Evolutionary conservation across 108 stramenopile species (phyloP), one percentile per base, ranked within the genome.

Genomic region (Skeletonema marinoi): DNA sequence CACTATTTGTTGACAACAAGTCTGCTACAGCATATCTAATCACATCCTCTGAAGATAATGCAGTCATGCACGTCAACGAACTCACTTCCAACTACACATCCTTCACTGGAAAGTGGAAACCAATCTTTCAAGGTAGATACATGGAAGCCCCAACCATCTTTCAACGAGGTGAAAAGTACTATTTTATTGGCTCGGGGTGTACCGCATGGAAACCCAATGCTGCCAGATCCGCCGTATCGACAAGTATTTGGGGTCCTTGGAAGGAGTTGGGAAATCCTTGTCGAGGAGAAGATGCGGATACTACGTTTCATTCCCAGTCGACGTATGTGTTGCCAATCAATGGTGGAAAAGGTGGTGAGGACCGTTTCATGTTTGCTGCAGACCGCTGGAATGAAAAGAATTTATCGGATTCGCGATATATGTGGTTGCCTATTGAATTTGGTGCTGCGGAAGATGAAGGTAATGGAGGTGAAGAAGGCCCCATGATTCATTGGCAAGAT

Each of bases 121-220:
- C 54, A 21, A 66, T 74, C 31, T 74, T 74, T 51, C 31, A 66
- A 35, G 65, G 65, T 50, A 32, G 32, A 38, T 74, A 59, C 35
- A 50, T 66, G 46, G 74, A 74, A 54, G 74, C 74, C 6, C 74
- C 74, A 9, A 58, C 74, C 31, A 13, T 66, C 2, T 74, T 74
- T 65, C 65, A 74, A 65, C 64, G 35, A 17, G 10, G 41, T 36
- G 74, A 65, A 19, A 36, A 8, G 51, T 74, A 74, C 54, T 58
- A 74, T 29, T 74, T 74, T n/a, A 74, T 74, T 66, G 74, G 74
- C 36, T 74, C 74, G 9, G 74, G 74, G 11, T 74, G 63, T 25
- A 66, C 74, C 16, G 74, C 74, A 33, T 74, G 74, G 74, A 25
- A 66, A n/a, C 74, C 74, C 16, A 74, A 74, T 39, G 65, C 65